Evolutionary conservation across 345 rosid species (phyloP).

Genomic region (Durio zibethinus): DNA sequence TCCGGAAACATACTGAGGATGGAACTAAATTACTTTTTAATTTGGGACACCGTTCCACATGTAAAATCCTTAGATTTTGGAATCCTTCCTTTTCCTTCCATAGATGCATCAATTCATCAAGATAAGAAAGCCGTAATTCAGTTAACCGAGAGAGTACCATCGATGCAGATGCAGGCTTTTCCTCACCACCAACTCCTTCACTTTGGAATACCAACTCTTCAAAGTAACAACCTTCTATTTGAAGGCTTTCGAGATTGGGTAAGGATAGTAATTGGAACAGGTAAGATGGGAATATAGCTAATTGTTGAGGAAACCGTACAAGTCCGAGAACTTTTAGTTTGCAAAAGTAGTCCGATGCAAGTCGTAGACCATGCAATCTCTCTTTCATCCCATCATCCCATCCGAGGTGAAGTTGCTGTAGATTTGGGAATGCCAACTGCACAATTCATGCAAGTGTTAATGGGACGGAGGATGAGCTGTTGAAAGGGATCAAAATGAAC

Average conservation of each 20-base stretch:
- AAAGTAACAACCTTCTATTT: accelerated
- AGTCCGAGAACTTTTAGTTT: background rate
- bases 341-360: background rate
- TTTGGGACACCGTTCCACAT: background rate
- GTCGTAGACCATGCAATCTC: background rate
- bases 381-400: background rate
- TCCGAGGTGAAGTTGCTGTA: background rate
- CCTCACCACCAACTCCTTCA: background rate
- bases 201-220: background rate
- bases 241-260: background rate
- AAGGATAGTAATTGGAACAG: background rate
- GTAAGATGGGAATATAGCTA: background rate
- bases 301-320: accelerated
- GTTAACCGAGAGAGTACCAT: background rate
- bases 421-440: background rate
- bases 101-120: background rate
- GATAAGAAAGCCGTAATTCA: background rate
- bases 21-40: background rate
- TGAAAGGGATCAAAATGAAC: background rate
- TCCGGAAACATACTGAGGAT: background rate
- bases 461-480: background rate
- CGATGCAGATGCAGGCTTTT: background rate
- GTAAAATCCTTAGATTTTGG: background rate
- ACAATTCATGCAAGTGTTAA: background rate
- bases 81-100: background rate